phyloP scores from a whole-genome alignment of 495 filamentous ascomycete genomes.

The Podospora pseudopauciseta region DNA sequence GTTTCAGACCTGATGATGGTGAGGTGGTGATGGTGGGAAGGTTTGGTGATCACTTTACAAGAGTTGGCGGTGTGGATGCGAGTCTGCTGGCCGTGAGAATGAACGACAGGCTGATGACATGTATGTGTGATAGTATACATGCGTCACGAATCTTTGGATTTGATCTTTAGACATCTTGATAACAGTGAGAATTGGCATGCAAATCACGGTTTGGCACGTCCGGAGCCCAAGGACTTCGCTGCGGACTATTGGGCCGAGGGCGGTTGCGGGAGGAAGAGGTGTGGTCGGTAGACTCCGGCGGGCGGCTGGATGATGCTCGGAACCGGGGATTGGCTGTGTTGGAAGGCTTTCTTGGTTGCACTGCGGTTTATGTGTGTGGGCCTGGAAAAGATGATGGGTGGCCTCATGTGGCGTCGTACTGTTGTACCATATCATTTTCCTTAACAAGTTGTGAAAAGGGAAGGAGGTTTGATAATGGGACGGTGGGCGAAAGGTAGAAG shows the following conservation, averaged over 20 bases:
- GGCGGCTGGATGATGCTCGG: slow-evolving; percentile 2
- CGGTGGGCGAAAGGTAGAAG: not conserved
- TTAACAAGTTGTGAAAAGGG: not conserved
- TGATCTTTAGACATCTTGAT: not conserved
- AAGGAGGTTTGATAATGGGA: not conserved
- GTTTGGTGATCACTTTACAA: not conserved
- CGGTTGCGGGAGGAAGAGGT: not conserved
- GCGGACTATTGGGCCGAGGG: not conserved
- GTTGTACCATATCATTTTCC: not conserved
- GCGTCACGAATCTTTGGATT: not conserved
- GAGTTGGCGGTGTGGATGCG: too few species aligned
- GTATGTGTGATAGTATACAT: not conserved
- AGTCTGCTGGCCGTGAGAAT: not conserved
- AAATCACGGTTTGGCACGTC: not conserved
- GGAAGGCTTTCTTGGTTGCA: not conserved
- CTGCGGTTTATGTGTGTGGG: not conserved
- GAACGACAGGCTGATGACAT: not conserved
- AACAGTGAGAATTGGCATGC: not conserved
- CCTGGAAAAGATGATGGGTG: not conserved
- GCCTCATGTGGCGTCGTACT: not conserved
- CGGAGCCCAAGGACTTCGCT: not conserved
- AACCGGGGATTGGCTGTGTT: not conserved
- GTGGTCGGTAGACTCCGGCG: not conserved
- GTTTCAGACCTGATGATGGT: slow-evolving; percentile 27
- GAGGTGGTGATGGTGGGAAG: not conserved